These are phyloP conservation scores for Aspergillus biplanus DNA, from an alignment of 495 filamentous ascomycete genomes.

Conservation along the genomic window DNA sequence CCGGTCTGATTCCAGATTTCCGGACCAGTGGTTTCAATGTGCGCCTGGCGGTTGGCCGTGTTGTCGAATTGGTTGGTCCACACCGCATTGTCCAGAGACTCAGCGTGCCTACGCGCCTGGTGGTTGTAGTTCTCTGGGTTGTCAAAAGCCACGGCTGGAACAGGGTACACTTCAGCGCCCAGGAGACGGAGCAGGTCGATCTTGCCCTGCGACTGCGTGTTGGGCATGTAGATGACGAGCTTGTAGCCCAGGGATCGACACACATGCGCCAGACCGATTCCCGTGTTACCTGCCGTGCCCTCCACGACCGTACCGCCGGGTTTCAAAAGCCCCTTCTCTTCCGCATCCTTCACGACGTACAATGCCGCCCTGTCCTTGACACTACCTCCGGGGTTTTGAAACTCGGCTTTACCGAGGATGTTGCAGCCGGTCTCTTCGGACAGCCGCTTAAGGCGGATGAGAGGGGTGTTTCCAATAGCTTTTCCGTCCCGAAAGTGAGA, in stretches of 20 bases:
- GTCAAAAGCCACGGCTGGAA: constrained; percentile 94
- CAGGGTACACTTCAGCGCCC: constrained; percentile 97
- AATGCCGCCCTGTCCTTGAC: constrained; percentile 97
- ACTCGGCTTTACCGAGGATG: constrained; percentile 94
- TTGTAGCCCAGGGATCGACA: constrained; percentile 92
- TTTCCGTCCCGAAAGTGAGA: not conserved
- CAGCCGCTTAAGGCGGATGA: constrained; percentile 85
- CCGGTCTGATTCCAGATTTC: constrained; percentile 96
- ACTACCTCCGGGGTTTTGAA: constrained; percentile 95
- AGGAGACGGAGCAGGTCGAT: constrained; percentile 89
- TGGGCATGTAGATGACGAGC: constrained; percentile 98
- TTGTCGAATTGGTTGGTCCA: constrained; percentile 99
- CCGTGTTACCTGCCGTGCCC: constrained; percentile 96
- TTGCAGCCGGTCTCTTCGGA: constrained; percentile 94
- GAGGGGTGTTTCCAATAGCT: constrained; percentile 97
- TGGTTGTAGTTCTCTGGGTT: constrained; percentile 98
- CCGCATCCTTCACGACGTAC: constrained; percentile 92
- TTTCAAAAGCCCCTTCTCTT: constrained; percentile 77
- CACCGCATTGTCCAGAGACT: constrained; percentile 82
- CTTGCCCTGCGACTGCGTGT: constrained; percentile 98
- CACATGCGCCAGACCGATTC: constrained; percentile 96
- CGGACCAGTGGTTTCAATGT: constrained; percentile 95
- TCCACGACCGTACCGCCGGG: constrained; percentile 95
- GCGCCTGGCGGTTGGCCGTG: constrained; percentile 86
- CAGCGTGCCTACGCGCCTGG: constrained; percentile 87